Base-by-base conservation (phyloP, 768 basidiomycete species). In the Boletus sp. region DNA sequence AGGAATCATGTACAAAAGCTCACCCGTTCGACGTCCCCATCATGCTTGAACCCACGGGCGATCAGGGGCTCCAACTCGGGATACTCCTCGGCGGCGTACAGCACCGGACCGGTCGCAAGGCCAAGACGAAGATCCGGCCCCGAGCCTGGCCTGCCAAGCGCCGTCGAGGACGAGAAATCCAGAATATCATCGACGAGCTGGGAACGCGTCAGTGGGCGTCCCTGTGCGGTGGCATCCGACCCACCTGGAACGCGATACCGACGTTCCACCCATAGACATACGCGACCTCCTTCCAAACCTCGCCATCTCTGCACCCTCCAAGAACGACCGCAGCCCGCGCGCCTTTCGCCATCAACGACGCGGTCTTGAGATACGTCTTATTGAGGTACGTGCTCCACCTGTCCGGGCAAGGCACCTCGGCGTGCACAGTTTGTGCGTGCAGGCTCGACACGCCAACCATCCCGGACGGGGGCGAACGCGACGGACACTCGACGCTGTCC, bases 101-200 rank as follows among this genome's bases (percentile, higher is more conserved):
- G 73, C 1, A 85, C 83, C 0, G 94, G 94, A 3, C 86, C 94
- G 1, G 91, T 92, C 5, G 97, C 91, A 30, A 94, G 79, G 0
- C 92, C 92, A 0, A 94, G 75, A 53, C 86, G 83, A 15, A 94
- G 78, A 69, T 94, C 93, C 2, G 92, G 89, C 17, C 90, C 91
- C 17, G 68, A 54, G 0, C 87, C 86, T 0, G 97, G 97, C 76
- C 98, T 98, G 36, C 96, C 96, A 14, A 98, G 83, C 0, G 87
- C 71, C 0, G 76, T 76, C 11, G 87, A 87, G 1, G 89, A 84
- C 48, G 94, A 90, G 68, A 93, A 98, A 75, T 98, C 97, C 4
- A 99, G 77, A 36, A 94, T 83, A 68, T 99, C 97, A 69, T 99
- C 97, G 47, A 98, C 89, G 11, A 99, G 87, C 94, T 96, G 65